These are phyloP conservation scores for Brassica nigra DNA, from an alignment of 345 rosid species.

Conservation along the genomic window DNA sequence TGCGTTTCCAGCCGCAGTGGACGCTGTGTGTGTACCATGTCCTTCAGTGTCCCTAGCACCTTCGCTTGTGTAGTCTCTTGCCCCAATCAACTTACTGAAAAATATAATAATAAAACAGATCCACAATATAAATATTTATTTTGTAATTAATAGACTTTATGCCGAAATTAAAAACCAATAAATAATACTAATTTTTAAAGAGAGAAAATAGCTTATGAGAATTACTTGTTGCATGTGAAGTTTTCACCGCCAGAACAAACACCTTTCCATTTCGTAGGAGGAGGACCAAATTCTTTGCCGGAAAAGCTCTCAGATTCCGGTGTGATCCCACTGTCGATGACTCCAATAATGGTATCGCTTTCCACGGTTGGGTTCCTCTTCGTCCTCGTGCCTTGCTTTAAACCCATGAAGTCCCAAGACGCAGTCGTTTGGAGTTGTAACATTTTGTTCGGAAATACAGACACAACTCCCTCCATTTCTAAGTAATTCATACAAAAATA, in stretches of 20 bases:
- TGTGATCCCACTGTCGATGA: conserved; percentile 48
- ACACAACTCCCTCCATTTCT: conserved; percentile 48
- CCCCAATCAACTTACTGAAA: conserved; percentile 30
- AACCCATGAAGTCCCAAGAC: conserved; percentile 65
- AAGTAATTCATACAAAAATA: neutral
- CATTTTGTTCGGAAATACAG: conserved; percentile 50
- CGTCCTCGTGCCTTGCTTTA: conserved; percentile 25
- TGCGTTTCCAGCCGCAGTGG: conserved; percentile 54
- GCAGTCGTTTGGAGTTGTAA: conserved; percentile 48
- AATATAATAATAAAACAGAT: neutral
- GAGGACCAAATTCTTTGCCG: conserved; percentile 52
- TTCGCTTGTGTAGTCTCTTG: conserved; percentile 27
- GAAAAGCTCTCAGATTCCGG: conserved; percentile 54
- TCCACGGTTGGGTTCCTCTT: conserved; percentile 2
- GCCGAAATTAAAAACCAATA: neutral
- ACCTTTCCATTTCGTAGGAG: conserved; percentile 60
- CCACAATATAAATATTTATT: neutral
- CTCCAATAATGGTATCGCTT: conserved; percentile 48
- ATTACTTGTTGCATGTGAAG: conserved; percentile 62
- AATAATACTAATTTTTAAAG: neutral
- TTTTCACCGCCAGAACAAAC: conserved; percentile 46
- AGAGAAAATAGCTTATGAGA: neutral
- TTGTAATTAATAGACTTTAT: neutral
- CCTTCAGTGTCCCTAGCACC: conserved; percentile 33
- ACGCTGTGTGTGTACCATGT: conserved; percentile 63